These are phyloP conservation scores for Brassica balearica DNA, from an alignment of 441 rosid genomes.

Conservation along the genomic window DNA sequence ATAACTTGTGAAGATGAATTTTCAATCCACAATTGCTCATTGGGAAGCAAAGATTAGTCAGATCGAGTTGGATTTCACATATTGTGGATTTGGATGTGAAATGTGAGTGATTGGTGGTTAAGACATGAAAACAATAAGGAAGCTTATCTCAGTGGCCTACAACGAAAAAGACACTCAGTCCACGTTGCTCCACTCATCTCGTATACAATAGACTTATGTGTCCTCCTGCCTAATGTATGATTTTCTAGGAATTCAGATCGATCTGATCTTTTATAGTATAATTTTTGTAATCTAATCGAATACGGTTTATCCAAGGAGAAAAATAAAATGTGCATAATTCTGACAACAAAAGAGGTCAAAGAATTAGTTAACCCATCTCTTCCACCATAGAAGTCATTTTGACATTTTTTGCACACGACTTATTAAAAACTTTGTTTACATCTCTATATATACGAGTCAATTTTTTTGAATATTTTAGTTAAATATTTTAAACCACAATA, in stretches of 20 bases:
- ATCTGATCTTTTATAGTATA: not conserved
- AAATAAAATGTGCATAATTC: not conserved
- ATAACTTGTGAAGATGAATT: constrained; percentile 8
- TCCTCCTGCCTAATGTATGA: constrained; percentile 14
- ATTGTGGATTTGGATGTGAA: constrained; percentile 21
- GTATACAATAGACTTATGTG: not conserved
- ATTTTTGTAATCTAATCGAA: not conserved
- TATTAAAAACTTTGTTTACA: not conserved
- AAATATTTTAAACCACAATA: not conserved
- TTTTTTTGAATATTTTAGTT: not conserved
- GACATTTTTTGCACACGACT: not conserved
- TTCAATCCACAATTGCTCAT: not conserved
- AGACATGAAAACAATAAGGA: constrained; percentile 32
- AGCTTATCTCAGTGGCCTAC: constrained; percentile 40
- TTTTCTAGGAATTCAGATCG: constrained; percentile 8
- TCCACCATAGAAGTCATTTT: not conserved
- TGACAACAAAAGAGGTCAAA: not conserved
- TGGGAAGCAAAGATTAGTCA: not conserved
- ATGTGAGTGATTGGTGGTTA: constrained; percentile 41
- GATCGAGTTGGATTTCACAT: not conserved
- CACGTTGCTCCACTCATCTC: constrained; percentile 36
- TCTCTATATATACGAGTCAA: not conserved
- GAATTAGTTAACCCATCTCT: not conserved
- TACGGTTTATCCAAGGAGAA: not conserved
- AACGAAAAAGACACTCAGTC: constrained; percentile 29